Base-by-base conservation (phyloP, 805 yeast genomes). In the Kuraishia borneana region DNA sequence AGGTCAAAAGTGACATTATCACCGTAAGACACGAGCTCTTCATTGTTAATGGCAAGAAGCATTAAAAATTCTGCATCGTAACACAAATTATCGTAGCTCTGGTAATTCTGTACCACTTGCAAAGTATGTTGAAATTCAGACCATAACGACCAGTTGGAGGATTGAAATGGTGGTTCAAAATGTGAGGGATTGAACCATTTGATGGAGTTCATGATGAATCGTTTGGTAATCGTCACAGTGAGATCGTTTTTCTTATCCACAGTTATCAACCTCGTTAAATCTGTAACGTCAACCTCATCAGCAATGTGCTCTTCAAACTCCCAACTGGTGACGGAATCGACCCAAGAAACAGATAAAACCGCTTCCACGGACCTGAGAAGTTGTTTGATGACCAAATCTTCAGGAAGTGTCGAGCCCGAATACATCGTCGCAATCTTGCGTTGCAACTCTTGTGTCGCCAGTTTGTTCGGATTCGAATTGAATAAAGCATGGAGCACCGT, bases 21-120 rank as follows among this genome's bases (percentile, higher is more conserved):
- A 3, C 47, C 44, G 10, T 56, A 36, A 19, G 48, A 53, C 28
- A 81, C 65, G 21, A 82, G 57, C 40, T 81, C 88, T 4, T 73
- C 76, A 43, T 76, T 81, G 49, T 76, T 79, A 25, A 80, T 50
- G 4, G 78, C 54, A 39, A 77, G 48, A 36, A 80, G 58, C 39
- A 83, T 51, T 25, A 87, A 44, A 46, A 87, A 83, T 46, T 79
- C 76, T n/a, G 76, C 68, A 48, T 84, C 89, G 51, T 87, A 83
- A 16, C 16, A 10, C 3, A 61, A 50, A 2, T 52, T 40, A 6
- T 42, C 40, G 30, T 58, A 58, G 21, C 43, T 46, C 5, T 32
- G 26, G 18, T 14, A 20, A 18, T 34, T 30, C 21, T 39, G 20
- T 23, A 33, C 23, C 9, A 43, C 33, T 17, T 36, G 31, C 18